Percentiles rank a stretch among this genome's conserved stretches.
phyloP scores from a whole-genome alignment of 352 stramenopile species.

The Phytophthora pisi region DNA sequence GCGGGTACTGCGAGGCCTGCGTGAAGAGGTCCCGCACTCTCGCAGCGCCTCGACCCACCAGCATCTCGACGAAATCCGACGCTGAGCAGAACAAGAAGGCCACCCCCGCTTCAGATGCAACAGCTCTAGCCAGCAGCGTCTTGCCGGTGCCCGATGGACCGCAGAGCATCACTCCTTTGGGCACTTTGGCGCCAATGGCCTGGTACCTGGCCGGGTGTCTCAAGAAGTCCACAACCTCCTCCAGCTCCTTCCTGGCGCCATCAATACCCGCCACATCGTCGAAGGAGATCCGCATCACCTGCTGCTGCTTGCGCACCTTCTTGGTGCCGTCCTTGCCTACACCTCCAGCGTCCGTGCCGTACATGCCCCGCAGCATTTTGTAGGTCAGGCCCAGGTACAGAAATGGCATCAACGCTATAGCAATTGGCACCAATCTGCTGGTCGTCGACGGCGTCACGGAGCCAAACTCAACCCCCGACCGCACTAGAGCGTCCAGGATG shows the following conservation, averaged over 20 bases:
- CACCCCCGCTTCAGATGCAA: conserved; percentile 93
- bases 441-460: conserved; percentile 53
- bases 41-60: conserved; percentile 93
- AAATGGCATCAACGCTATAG: conserved; percentile 78
- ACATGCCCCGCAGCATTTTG: conserved; percentile 79
- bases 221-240: conserved; percentile 96
- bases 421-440: conserved; percentile 53
- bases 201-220: conserved; percentile 92
- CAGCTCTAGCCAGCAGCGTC: conserved; percentile 92
- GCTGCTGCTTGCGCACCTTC: conserved; percentile 47
- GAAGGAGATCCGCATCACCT: conserved; percentile 76
- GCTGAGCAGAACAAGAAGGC: conserved; percentile 96
- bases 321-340: conserved; percentile 75
- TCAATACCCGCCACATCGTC: conserved; percentile 95
- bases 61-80: conserved; percentile 98
- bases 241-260: conserved; percentile 92
- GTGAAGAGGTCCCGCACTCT: conserved; percentile 95
- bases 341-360: conserved; percentile 47
- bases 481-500: conserved; percentile 67
- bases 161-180: conserved; percentile 93
- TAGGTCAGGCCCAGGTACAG: conserved; percentile 87
- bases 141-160: conserved; percentile 95
- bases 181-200: conserved; percentile 92
- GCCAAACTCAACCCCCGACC: conserved; percentile 73
- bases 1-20: conserved; percentile 93